Base-by-base conservation (phyloP, 768 basidiomycete species). In the Rhizopogon roseolus region DNA sequence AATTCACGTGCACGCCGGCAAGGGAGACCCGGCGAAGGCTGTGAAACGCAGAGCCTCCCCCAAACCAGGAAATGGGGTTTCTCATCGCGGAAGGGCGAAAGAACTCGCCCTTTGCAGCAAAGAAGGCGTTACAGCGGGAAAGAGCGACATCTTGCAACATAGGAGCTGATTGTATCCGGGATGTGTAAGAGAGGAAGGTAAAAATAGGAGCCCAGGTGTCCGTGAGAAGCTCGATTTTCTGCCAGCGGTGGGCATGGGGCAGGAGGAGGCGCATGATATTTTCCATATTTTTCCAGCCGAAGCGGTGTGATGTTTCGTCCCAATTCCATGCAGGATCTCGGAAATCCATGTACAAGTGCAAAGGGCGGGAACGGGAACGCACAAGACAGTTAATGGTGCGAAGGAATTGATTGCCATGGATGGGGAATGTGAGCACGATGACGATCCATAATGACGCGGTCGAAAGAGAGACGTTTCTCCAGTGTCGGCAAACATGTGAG, bases 161-260 rank as follows among this genome's bases (percentile, higher is more conserved):
- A 1, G 76, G 76, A 0, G 70, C 66, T 1, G 68, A 60, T 5
- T 64, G 62, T 27, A 73, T 63, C 8, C 63, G 50, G 10, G 62
- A 64, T 4, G 77, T 74, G 51, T 66, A 69, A 37, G 66, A 70
- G 9, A 84, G 73, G 58, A 84, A 81, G 8, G 73, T 68, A 59
- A 75, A 78, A 11, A 84, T 76, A 10, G 83, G 82, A 2, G 72
- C 70, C 81, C 83, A 85, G 4, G 80, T 85, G 57, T 85, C 83
- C 1, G 80, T 74, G 45, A 80, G 65, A n/a, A 85, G 68, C 45
- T 78, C 76, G 43, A 84, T 48, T 11, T 55, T 66, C 41, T 68
- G 66, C 80, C 82, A 84, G 46, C 80, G 74, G 19, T 59, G 44
- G 7, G 71, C 72, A 28, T 79, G 76, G 11, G 75, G 72, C 7